Evolutionary conservation across 1,284 basidiomycete genomes (phyloP), one percentile per base, ranked within the genome.

Genomic region (Pyrrhoderma noxium): DNA sequence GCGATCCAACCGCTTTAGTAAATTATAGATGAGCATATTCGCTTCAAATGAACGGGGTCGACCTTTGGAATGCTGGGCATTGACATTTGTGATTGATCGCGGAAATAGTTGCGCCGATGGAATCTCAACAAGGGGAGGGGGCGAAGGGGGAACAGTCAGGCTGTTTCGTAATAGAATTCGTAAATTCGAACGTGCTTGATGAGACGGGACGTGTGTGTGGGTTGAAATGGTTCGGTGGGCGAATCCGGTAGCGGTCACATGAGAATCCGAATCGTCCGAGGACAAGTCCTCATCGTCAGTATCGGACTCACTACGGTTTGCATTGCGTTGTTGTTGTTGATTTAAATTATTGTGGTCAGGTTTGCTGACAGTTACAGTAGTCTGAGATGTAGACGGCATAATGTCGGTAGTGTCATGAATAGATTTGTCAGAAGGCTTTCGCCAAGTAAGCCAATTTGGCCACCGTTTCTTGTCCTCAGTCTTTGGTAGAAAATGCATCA

Each of bases 61-160:
- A 5, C 21, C 16, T 8, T 40, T 16, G 5, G 38, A n/a, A 16
- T 40, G n/a, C 16, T 40, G n/a, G 38, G 16, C 38, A 22, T 40
- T 40, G 38, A 31, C 27, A 31, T 31, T 23, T 67, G 62, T 49
- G 82, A 68, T n/a, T 56, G 67, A 73, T 45, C 79, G 79, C 57
- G 85, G 85, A 62, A 79, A 89, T 52, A 75, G 58, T 5, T 5
- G 27, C 36, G 72, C 70, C n/a, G 62, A 56, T 14, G 70, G 61
- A 42, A 65, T 62, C 51, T 76, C 74, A 8, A 60, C 47, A 11
- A 59, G 52, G 8, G 58, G 59, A 3, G 59, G 56, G 5, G 47
- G 43, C 8, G 51, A 42, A 23, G 56, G 47, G 8, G 49, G 38
- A 14, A 45, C 45, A 14, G 39, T 48, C 31, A 58, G 50, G 7